A percentile compares a stretch with the other conserved stretches of the same genome.
phyloP scores from a whole-genome alignment of 2,329 filamentous ascomycete species.

The Madurella mycetomatis region DNA sequence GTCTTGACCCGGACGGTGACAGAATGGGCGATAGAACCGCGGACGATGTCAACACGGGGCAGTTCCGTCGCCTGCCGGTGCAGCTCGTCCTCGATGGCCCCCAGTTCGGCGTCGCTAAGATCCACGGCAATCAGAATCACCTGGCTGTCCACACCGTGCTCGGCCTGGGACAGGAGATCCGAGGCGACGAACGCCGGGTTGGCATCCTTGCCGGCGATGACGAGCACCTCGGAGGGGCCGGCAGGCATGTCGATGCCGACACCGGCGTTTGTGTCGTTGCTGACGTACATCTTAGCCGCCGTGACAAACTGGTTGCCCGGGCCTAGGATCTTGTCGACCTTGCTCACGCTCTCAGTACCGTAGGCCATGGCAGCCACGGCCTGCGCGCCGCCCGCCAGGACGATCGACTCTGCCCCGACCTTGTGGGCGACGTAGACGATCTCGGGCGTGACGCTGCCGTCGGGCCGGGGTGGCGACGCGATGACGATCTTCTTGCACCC shows the following conservation, averaged over 20 bases:
- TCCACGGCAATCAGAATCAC: slow-evolving; percentile 86
- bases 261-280: slow-evolving; percentile 92
- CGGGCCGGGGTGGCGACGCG: slow-evolving; percentile 82
- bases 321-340: slow-evolving; percentile 98
- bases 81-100: slow-evolving; percentile 86
- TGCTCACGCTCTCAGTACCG: slow-evolving; percentile 87
- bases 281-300: slow-evolving; percentile 96
- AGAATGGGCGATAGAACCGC: slow-evolving; percentile 84
- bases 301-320: slow-evolving; percentile 99
- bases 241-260: slow-evolving; percentile 99
- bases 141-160: slow-evolving; percentile 94
- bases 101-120: slow-evolving; percentile 65
- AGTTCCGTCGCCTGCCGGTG: slow-evolving; percentile 81
- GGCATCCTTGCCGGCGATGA: slow-evolving; percentile 81
- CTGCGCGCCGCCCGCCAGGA: slow-evolving; percentile 91
- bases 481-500: slow-evolving; percentile 94
- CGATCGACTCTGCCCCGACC: slow-evolving; percentile 91
- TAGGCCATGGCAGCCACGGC: slow-evolving; percentile 96
- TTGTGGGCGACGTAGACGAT: slow-evolving; percentile 98
- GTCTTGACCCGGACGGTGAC: slow-evolving; percentile 74
- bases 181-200: slow-evolving; percentile 95
- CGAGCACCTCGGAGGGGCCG: slow-evolving; percentile 93
- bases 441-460: slow-evolving; percentile 89
- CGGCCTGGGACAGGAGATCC: slow-evolving; percentile 89
- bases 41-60: slow-evolving; percentile 88